These are phyloP conservation scores for Nicotiana benthamiana DNA, from an alignment of 257 asterid genomes.

Conservation along the genomic window DNA sequence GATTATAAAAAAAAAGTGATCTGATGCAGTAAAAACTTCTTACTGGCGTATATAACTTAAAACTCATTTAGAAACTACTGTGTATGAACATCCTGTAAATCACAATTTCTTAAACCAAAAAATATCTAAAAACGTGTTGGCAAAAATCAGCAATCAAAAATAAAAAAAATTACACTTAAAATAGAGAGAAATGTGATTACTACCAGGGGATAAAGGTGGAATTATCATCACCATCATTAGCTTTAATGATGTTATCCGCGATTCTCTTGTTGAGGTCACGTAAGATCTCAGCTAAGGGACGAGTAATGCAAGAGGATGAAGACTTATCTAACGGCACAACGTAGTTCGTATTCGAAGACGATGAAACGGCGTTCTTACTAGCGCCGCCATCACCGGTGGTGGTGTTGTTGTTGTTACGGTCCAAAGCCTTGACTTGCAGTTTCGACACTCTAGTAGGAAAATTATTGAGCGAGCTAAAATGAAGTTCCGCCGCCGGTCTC, in stretches of 20 bases:
- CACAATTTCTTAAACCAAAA: neutral
- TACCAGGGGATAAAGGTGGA: conserved; percentile 79
- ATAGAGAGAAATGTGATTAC: conserved; percentile 15
- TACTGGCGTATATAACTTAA: neutral
- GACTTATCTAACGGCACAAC: conserved; percentile 84
- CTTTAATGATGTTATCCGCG: conserved; percentile 77
- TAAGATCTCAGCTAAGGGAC: conserved; percentile 89
- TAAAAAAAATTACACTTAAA: neutral
- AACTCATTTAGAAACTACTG: neutral
- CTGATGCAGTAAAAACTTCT: too few relatives aligned
- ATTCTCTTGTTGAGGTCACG: conserved; percentile 92
- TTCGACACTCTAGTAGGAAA: neutral
- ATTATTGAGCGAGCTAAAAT: conserved; percentile 3
- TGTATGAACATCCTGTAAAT: neutral
- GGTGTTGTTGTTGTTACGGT: conserved; percentile 2
- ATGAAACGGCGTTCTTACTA: conserved; percentile 5
- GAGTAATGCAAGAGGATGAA: conserved; percentile 57
- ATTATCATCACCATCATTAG: conserved; percentile 29
- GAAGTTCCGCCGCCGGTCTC: neutral
- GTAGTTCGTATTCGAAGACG: conserved; percentile 59
- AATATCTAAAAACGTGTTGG: neutral
- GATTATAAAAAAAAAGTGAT: too few relatives aligned
- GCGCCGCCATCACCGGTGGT: conserved; percentile 7
- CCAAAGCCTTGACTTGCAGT: conserved; percentile 21
- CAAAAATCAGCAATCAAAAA: neutral